Evolutionary conservation across 179 eudicot genomes (phyloP), one percentile per base, ranked within the genome.

Genomic region (Beta lomatogona): DNA sequence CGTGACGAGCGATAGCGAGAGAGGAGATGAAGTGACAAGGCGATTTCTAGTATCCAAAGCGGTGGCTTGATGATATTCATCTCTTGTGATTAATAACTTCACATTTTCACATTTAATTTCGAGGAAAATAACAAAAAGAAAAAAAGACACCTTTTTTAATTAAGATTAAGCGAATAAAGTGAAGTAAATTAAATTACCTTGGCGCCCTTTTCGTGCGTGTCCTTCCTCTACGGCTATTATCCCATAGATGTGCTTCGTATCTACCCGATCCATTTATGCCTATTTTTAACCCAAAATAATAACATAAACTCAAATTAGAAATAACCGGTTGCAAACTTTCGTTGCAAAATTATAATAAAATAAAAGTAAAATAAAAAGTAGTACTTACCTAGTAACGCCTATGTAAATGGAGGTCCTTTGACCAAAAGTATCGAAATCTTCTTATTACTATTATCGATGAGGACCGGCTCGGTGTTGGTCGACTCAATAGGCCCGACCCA

Each of bases 231-330:
- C 98, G 93, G 91, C 98, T 95, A 87, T 95, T 95, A 87, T 95
- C 98, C 98, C 98, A 95, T 25, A 95, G 91, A 92, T 95, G 98
- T 79, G 98, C 98, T 89, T 95, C 98, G 76, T 92, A 95, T 90
- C 98, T 90, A 41, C 98, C 98, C 10, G 98, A n/a, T 95, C 98
- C 98, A 95, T 80, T 97, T 90, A 68, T 95, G 98, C 73, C 98
- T 95, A 86, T 73, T 52, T 14, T 55, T 71, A 25, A 53, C n/a
- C 4, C 58, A 65, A 52, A 73, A 21, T 13, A 65, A 78, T 52
- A n/a, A 31, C 36, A 31, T 31, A 31, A 31, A 31, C 36, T 31
- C 1, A 31, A 31, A 31, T 31, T 31, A 31, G 2, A 31, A 31
- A 31, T 2, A 31, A 31, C 36, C 52, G 2, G 3, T 48, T 48